Conservation (phyloP, 2,329 filamentous ascomycete genomes). For the Chrysosporium queenslandicum region DNA sequence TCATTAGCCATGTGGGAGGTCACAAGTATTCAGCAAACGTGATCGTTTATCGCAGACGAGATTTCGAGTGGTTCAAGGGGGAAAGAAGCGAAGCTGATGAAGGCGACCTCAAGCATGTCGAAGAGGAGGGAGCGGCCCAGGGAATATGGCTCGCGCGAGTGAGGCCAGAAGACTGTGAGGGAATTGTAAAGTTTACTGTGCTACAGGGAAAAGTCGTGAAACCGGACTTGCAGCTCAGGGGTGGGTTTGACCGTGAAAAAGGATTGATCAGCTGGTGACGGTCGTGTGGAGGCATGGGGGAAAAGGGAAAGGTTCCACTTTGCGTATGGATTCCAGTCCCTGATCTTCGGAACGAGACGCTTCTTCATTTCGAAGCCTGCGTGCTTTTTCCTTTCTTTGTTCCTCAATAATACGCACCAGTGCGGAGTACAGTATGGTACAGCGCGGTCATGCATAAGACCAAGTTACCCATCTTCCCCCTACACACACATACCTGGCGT, state of each 20-base stretch:
- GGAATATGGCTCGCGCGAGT: constrained; percentile 89
- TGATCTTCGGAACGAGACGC: neutral
- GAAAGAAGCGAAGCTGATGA: constrained; percentile 21
- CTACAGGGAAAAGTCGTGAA: constrained; percentile 91
- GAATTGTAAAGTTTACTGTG: constrained; percentile 78
- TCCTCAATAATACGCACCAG: neutral
- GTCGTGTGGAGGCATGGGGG: neutral
- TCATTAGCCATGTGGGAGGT: constrained; percentile 90
- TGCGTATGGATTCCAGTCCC: neutral
- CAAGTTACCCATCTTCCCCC: neutral
- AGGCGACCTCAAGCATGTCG: constrained; percentile 19
- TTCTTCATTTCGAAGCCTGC: no score
- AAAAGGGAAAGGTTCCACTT: neutral
- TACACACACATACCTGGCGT: neutral
- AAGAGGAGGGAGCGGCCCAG: constrained; percentile 58
- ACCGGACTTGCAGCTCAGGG: constrained; percentile 71
- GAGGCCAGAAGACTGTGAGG: constrained; percentile 81
- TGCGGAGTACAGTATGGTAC: neutral
- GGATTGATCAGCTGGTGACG: constrained; percentile 76
- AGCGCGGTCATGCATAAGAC: neutral
- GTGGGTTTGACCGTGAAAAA: constrained; percentile 75
- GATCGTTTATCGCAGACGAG: constrained; percentile 68
- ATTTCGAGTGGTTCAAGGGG: constrained; percentile 30
- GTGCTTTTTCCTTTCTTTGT: neutral
- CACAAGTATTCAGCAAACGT: constrained; percentile 96